These are phyloP conservation scores for Entoloma clypeatum DNA, from an alignment of 1,284 basidiomycete genomes.

Conservation along the genomic window DNA sequence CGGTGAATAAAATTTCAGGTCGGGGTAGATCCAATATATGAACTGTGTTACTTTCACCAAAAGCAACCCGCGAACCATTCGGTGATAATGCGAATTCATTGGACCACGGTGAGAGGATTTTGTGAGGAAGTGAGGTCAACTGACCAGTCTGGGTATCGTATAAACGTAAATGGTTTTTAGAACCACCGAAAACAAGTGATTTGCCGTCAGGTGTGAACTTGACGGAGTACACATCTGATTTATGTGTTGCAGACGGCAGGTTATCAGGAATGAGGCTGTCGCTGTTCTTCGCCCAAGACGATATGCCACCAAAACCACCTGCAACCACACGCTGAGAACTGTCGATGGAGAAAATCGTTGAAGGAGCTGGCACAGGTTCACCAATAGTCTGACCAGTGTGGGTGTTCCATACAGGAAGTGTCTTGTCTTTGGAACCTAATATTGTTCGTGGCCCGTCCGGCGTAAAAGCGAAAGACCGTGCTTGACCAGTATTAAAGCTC, in stretches of 20 bases:
- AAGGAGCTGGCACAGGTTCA: too few relatives aligned
- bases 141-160: conserved; percentile 1
- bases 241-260: conserved; percentile 1
- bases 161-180: background rate
- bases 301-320: background rate
- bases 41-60: conserved; percentile 5
- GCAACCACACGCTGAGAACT: conserved; percentile 3
- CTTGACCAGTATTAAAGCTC: too few relatives aligned
- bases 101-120: too few relatives aligned
- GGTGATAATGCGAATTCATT: conserved; percentile 9
- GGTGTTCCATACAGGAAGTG: too few relatives aligned
- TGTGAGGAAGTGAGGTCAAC: too few relatives aligned
- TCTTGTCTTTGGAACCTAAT: too few relatives aligned
- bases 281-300: conserved; percentile 2
- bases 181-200: conserved; percentile 1
- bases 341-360: too few relatives aligned
- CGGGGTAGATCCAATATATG: conserved; percentile 6
- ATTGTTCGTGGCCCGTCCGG: too few relatives aligned
- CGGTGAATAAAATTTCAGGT: background rate
- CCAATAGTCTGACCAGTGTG: too few relatives aligned
- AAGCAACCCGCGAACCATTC: conserved; percentile 8
- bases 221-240: conserved; percentile 3
- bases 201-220: conserved; percentile 3
- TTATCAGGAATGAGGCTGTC: background rate
- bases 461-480: too few relatives aligned